Base-by-base conservation (phyloP, 2,329 filamentous ascomycete species). In the Apiospora aurea region DNA sequence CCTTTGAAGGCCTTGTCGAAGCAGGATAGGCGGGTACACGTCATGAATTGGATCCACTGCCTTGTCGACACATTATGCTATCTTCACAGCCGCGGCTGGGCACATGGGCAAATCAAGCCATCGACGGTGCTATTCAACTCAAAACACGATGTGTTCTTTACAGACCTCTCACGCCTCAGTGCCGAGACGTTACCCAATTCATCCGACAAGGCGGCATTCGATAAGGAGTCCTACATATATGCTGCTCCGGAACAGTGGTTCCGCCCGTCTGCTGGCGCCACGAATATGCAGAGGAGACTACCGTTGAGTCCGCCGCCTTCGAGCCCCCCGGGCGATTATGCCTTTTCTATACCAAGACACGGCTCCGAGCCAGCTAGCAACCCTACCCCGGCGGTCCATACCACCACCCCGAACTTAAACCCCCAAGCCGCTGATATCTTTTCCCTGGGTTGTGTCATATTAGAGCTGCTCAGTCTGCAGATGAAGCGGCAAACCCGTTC, bases 31-130 rank as follows among this genome's bases (percentile, higher is more conserved):
- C 86, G 90, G 46, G 83, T 85, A 66, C 82, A 92, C 21, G 79
- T 94, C 6, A 84, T 94, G 78, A 91, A 93, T 79, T 95, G 93
- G 93, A 88, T 94, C 77, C 90, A 93, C 77, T 95, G 93, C 78
- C 85, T 95, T 4, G 86, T 88, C 53, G 91, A 94, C 78, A 90
- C 92, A 1, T 78, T 94, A 21, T 89, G 90, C 70, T 92, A 88
- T 74, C 82, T 95, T 2, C 93, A 95, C 78, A 87, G 86, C 74
- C 87, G 87, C 67, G 89, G 90, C 1, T 86, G 89, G 34, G 87
- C 88, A 2, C 92, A 95, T 76, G 88, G 88, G 29, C 90, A 89
- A 68, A 93, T 95, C 78, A 90, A 89, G 73, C 93, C 92, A 1
- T 92, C 91, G 0, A 92, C 91, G 13, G 86, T 95, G 34, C 85